These are phyloP conservation scores for Podospora sp. DNA, from an alignment of 495 filamentous ascomycete genomes.

Conservation along the genomic window DNA sequence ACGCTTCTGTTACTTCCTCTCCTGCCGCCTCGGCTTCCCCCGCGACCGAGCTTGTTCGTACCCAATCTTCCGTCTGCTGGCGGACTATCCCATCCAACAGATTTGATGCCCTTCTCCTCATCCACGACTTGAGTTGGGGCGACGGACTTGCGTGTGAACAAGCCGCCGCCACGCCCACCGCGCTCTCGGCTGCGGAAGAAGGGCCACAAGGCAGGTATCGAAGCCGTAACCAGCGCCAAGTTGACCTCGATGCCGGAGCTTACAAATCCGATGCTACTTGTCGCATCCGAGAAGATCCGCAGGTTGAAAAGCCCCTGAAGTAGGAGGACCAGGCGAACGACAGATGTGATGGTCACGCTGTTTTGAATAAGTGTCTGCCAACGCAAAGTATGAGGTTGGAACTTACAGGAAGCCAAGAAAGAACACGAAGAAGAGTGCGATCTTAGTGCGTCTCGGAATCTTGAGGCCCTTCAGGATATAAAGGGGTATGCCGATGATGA, in stretches of 20 bases:
- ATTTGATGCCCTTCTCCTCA: constrained; percentile 27
- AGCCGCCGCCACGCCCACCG: constrained; percentile 27
- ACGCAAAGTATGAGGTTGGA: neutral
- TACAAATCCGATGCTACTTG: constrained; percentile 50
- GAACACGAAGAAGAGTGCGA: constrained; percentile 54
- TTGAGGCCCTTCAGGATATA: constrained; percentile 52
- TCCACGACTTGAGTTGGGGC: constrained; percentile 23
- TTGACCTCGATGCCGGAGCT: constrained; percentile 58
- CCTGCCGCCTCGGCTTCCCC: constrained; percentile 28
- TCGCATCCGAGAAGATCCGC: constrained; percentile 33
- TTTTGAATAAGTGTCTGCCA: constrained; percentile 5
- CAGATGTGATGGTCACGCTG: constrained; percentile 57
- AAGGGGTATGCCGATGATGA: constrained; percentile 52
- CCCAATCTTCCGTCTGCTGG: neutral
- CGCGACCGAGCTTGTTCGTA: constrained; percentile 25
- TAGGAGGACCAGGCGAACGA: constrained; percentile 44
- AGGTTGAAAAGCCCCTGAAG: constrained; percentile 41
- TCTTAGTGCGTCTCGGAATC: constrained; percentile 50
- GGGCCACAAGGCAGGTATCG: constrained; percentile 45
- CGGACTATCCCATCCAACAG: constrained; percentile 30
- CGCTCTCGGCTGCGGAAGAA: constrained; percentile 39
- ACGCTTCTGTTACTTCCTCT: constrained; percentile 18
- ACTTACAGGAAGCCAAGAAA: constrained; percentile 54
- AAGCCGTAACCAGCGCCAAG: constrained; percentile 57
- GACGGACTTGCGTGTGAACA: constrained; percentile 42